Base-by-base conservation (phyloP, 768 basidiomycete genomes). In the Boletus insuetus region DNA sequence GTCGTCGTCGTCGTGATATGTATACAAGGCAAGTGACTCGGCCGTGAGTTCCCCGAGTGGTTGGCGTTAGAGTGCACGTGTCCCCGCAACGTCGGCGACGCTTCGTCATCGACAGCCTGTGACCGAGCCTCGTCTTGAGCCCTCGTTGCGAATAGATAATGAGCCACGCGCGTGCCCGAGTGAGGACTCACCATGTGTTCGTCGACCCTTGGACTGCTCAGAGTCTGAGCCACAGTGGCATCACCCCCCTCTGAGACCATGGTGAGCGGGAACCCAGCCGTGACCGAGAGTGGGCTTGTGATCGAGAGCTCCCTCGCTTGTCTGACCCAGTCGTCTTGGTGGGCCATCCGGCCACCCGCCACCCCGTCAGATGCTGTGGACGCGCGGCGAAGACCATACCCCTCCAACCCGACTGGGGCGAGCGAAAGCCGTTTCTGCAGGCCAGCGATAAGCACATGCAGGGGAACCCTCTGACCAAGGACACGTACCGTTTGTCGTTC, bases 271-370 rank as follows among this genome's bases (percentile, higher is more conserved):
- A 56, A 60, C 13, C 58, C 67, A 6, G 58, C 44, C 31, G 59
- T 44, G 53, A 65, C 56, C 6, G 62, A 47, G 24, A 66, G 41
- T 14, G 66, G 66, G 29, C 67, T 69, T 43, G 61, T 14, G 38
- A 91, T 86, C n/a, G 79, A 77, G 56, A 91, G 77, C 45, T 79
- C 84, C 51, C 81, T 78, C 5, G 89, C 81, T 64, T 85, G 86
- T 54, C 77, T 75, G 12, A 91, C 88, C 89, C 87, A 91, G 64
- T 91, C 88, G 54, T 89, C 89, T 10, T 82, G 78, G 17, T 73
- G 69, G 40, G 77, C 72, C 26, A 76, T 69, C 61, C 78, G 60
- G 16, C 64, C 41, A 22, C 38, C 56, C 53, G 53, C 37, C 48
- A 49, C 56, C 48, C 59, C 60, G 45, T 60, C 61, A 10, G 56